Evolutionary conservation across 106 monocot species (phyloP).

Genomic region (Dendrobium chrysotoxum): DNA sequence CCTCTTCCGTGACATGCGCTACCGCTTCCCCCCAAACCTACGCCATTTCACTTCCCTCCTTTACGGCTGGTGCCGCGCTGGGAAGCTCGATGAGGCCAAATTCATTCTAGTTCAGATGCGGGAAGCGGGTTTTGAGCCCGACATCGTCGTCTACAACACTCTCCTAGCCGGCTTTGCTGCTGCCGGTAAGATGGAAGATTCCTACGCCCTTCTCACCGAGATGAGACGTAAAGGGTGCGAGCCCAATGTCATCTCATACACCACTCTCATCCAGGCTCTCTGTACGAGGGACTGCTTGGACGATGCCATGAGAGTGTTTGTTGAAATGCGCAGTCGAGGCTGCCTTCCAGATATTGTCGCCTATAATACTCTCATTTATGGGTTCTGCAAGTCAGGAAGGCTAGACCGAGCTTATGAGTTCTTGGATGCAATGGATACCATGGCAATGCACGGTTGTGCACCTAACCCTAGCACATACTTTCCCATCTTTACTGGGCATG

Average conservation of each 20-base stretch:
- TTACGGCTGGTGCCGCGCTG: slow-evolving; percentile 82
- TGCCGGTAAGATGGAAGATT: slow-evolving; percentile 72
- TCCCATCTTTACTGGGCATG: slow-evolving; percentile 43
- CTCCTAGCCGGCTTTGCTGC: slow-evolving; percentile 57
- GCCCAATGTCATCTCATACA: slow-evolving; percentile 72
- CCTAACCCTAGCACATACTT: slow-evolving; percentile 47
- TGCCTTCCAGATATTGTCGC: slow-evolving; percentile 52
- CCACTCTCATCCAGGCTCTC: slow-evolving; percentile 67
- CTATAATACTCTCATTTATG: slow-evolving; percentile 64
- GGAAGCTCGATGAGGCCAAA: slow-evolving; percentile 78
- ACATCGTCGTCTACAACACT: slow-evolving; percentile 69
- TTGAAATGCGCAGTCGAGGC: slow-evolving; percentile 54
- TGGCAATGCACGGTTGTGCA: slow-evolving; percentile 44
- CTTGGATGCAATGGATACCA: slow-evolving; percentile 44
- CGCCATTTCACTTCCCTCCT: slow-evolving; percentile 74
- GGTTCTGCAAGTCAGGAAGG: slow-evolving; percentile 68
- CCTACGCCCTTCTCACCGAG: slow-evolving; percentile 38
- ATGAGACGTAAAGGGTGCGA: slow-evolving; percentile 62
- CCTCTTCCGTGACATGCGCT: slow-evolving; percentile 67
- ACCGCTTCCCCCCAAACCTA: slow-evolving; percentile 52
- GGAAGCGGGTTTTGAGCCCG: slow-evolving; percentile 58
- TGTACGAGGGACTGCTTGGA: slow-evolving; percentile 54
- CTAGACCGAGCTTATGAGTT: slow-evolving; percentile 52
- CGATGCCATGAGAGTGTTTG: slow-evolving; percentile 73
- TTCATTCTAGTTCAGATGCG: slow-evolving; percentile 56